Base-by-base conservation (phyloP, 192 early-diverging fungal genomes). In the Radiomyces spectabilis region DNA sequence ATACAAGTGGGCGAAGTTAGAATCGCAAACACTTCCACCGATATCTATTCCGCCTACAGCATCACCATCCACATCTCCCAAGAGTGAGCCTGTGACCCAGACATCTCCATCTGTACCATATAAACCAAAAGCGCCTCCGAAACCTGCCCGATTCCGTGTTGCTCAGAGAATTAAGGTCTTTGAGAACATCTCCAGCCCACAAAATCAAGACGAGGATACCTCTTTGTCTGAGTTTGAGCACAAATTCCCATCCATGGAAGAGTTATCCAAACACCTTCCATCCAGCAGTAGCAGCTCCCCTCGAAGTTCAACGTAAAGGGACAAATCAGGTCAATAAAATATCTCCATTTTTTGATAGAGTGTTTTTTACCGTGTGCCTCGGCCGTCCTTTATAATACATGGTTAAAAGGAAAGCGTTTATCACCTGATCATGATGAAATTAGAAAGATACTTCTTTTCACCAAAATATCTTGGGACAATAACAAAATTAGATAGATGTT, bases 101-200 rank as follows among this genome's bases (percentile, higher is more conserved):
- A 15, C 29, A 16, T 32, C 50, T 21, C 10, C 31, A 41, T 22
- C 32, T 22, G 35, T 27, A 5, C 41, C 49, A 13, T 53, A 32
- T 18, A 27, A 47, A 15, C 61, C 61, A 0, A 56, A 39, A 37
- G 57, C 64, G 0, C 64, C 64, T 15, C 64, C 64, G 1, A 66
- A 66, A 33, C 64, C 64, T 1, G 64, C 64, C 10, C 52, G 64
- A 9, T 66, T 66, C 53, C 57, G 64, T 27, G n/a, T n/a, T n/a
- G n/a, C n/a, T 41, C 64, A 24, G 43, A 29, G 26, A 19, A 39
- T n/a, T 8, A 51, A n/a, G 26, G 16, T 21, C 49, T 16, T 43
- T 42, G 29, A 5, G 26, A 55, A 4, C 55, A 26, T 9, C 27
- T 21, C 2, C 27, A 25, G 5, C 21, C 40, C 26, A 16, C 18